Evolutionary conservation across 352 stramenopile genomes (phyloP).

Genomic region (Pythium brachiatum): DNA sequence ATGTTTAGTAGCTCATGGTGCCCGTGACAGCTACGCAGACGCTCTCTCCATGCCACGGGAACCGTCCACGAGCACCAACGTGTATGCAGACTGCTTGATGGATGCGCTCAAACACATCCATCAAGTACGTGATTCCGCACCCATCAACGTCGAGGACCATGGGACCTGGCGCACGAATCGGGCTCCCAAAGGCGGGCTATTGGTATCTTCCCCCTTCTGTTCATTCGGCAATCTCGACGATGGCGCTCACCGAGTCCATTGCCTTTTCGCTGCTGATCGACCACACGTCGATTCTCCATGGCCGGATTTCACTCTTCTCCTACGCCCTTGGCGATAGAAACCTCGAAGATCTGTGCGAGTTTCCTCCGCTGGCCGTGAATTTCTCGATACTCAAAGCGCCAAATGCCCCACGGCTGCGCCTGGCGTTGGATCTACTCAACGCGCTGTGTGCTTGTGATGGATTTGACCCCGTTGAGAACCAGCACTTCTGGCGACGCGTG

Average conservation of each 20-base stretch:
- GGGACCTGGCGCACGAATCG: not conserved
- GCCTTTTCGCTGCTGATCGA: not conserved
- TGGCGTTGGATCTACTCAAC: conserved; percentile 6
- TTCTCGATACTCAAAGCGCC: not conserved
- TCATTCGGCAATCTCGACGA: not conserved
- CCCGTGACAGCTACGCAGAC: too few species aligned
- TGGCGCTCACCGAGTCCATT: not conserved
- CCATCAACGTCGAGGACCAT: not conserved
- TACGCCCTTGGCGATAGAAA: not conserved
- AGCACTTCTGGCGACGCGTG: conserved; percentile 4
- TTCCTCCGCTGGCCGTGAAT: not conserved
- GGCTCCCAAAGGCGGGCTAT: too few species aligned
- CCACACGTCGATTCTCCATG: not conserved
- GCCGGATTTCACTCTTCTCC: not conserved
- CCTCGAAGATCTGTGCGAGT: not conserved
- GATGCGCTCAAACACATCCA: too few species aligned
- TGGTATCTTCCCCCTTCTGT: too few species aligned
- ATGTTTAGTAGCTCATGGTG: too few species aligned
- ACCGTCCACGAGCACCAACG: too few species aligned
- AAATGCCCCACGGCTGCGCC: not conserved
- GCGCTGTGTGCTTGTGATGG: not conserved
- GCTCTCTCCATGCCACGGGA: too few species aligned
- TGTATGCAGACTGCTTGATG: too few species aligned
- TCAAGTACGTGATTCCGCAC: too few species aligned
- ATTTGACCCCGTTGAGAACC: not conserved